Evolutionary conservation across 163 green algal species (phyloP), one percentile per base, ranked within the genome.

Genomic region (Trebouxia gelatinosa): DNA sequence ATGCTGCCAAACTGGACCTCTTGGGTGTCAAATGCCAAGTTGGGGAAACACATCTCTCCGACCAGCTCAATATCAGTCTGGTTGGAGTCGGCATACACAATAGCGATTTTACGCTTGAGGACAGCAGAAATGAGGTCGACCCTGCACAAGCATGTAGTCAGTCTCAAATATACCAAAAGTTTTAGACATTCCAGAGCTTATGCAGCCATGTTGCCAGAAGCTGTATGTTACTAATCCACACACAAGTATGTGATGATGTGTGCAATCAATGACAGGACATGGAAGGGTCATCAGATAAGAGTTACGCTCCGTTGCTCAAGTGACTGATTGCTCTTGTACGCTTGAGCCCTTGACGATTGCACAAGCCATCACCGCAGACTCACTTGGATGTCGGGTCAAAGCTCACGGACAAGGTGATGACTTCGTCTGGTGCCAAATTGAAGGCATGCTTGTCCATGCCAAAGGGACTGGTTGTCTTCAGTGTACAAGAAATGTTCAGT

Each of bases 31-130:
- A 88, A 78, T 23, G 78, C 19, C 50, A 96, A 66, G 82, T 96
- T 96, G 29, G 91, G 91, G 70, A 90, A 93, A 43, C 89, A 84
- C 23, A 94, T 86, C 51, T 87, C 82, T 28, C 80, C 90, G 28
- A 81, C 29, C n/a, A 95, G 74, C 31, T 94, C 89, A 29, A 96
- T 35, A 72, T 95, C 89, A 19, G 82, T 86, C 81, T 94, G 88
- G 23, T 85, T 85, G 80, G 91, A 93, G 77, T 95, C 88, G 16
- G 76, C 51, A 85, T 91, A 94, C 23, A 70, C 66, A 5, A 95
- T 80, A 29, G 81, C 57, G 54, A 93, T 79, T 74, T 90, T 88
- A 31, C 84, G 78, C 65, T 78, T 74, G 5, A 86, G 61, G 34
- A 78, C 67, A 28, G 78, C 68, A 35, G 78, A 90, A 75, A 81